Evolutionary conservation across 2,329 filamentous ascomycete species (phyloP).

Genomic region (Ophiostoma angusticollis): DNA sequence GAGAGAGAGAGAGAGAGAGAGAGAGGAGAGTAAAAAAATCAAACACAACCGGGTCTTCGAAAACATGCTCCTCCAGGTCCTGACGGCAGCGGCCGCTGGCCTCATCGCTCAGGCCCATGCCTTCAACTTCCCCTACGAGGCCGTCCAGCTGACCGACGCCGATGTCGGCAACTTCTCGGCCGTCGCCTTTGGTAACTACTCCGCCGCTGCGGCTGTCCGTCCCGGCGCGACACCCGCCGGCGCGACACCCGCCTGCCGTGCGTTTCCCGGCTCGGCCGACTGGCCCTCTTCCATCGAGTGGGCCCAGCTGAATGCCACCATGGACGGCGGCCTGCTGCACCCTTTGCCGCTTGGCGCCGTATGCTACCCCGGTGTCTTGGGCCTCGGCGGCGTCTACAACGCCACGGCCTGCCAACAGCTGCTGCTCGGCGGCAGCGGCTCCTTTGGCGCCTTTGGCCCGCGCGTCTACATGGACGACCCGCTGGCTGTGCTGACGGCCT

Average conservation of each 20-base stretch:
- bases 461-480: constrained; percentile 22
- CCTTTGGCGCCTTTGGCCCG: constrained; percentile 15
- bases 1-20: no score
- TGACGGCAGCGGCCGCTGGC: no score
- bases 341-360: constrained; percentile 22
- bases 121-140: constrained; percentile 10
- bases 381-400: constrained; percentile 14
- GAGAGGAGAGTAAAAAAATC: no score
- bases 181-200: constrained; percentile 17
- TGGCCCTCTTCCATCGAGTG: constrained; percentile 22
- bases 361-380: constrained; percentile 21
- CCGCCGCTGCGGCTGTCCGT: constrained; percentile 13
- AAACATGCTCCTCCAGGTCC: no score
- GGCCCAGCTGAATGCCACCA: constrained; percentile 18
- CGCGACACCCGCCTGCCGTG: constrained; percentile 16
- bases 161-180: constrained; percentile 22
- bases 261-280: constrained; percentile 18
- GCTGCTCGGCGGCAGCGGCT: no score
- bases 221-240: not conserved
- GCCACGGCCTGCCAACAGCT: constrained; percentile 19
- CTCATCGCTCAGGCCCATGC: not conserved
- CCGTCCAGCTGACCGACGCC: constrained; percentile 18
- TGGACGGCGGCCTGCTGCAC: constrained; percentile 22
- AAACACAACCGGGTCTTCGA: no score
- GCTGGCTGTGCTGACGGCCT: constrained; percentile 21